Percentiles rank a stretch among this genome's conserved stretches.
Conservation (phyloP, 306 rosid species). For the Dicorynia guianensis region DNA sequence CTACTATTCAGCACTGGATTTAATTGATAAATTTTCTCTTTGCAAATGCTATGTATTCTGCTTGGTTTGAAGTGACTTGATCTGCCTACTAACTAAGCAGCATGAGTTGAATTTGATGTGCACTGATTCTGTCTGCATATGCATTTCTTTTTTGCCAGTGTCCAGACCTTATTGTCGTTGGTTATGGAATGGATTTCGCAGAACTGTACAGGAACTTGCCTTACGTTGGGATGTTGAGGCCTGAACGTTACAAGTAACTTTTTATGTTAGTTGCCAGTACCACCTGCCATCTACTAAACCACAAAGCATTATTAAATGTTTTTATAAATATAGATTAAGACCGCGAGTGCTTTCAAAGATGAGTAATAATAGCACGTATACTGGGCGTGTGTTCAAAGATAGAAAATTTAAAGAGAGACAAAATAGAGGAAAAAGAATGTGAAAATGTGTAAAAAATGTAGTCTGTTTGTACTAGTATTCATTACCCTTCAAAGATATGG, state of each 20-base stretch:
- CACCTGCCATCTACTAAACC: slow-evolving; percentile 5
- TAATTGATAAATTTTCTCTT: neutral
- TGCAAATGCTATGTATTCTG: neutral
- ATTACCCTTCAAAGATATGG: too few species aligned
- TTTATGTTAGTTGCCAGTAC: neutral
- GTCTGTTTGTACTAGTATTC: too few species aligned
- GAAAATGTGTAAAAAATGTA: too few species aligned
- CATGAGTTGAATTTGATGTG: neutral
- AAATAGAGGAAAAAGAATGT: too few species aligned
- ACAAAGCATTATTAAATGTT: neutral
- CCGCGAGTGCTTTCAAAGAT: neutral
- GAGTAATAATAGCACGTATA: too few species aligned
- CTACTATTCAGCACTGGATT: neutral
- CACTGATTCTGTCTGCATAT: slow-evolving; percentile 24
- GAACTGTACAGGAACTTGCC: slow-evolving; percentile 88
- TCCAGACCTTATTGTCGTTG: slow-evolving; percentile 85
- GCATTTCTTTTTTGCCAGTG: slow-evolving; percentile 63
- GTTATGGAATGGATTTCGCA: slow-evolving; percentile 89
- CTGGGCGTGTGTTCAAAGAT: too few species aligned
- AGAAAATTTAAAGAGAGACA: too few species aligned
- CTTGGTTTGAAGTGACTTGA: slow-evolving; percentile 18
- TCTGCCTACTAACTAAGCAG: neutral
- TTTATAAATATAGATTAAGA: neutral
- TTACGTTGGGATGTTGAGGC: slow-evolving; percentile 86
- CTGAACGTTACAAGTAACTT: slow-evolving; percentile 59